Conservation (phyloP, 148 eudicot species). For the Euryodendron excelsum region DNA sequence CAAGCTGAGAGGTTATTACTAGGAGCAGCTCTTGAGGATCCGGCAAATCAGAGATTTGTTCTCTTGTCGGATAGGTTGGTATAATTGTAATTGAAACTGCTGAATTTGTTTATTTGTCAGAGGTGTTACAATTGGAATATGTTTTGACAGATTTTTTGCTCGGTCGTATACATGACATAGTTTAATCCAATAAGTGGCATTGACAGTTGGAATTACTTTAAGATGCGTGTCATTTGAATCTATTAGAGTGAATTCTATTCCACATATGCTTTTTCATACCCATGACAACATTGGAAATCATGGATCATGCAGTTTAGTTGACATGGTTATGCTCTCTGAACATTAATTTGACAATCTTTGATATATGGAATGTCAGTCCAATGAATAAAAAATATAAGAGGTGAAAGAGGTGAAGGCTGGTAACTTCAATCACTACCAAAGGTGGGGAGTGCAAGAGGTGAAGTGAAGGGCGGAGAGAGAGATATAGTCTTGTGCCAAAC, state of each 20-base stretch:
- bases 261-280: neutral
- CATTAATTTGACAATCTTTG: neutral
- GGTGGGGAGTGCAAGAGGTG: too few relatives aligned
- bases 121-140: neutral
- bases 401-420: neutral
- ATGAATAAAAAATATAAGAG: neutral
- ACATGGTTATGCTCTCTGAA: neutral
- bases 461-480: too few relatives aligned
- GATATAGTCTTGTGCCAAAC: too few relatives aligned
- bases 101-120: neutral
- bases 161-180: neutral
- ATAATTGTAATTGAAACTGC: neutral
- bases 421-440: neutral
- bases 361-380: neutral
- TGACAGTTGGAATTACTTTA: neutral
- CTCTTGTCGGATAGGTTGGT: constrained; percentile 91
- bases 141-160: neutral
- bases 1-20: constrained; percentile 89
- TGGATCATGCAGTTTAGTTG: neutral
- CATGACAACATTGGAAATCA: neutral
- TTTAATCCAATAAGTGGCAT: neutral
- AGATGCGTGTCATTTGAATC: neutral
- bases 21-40: constrained; percentile 78
- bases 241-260: neutral
- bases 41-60: constrained; percentile 91